Conservation (phyloP, 495 filamentous ascomycete genomes). For the Penicillium simplicissimum region DNA sequence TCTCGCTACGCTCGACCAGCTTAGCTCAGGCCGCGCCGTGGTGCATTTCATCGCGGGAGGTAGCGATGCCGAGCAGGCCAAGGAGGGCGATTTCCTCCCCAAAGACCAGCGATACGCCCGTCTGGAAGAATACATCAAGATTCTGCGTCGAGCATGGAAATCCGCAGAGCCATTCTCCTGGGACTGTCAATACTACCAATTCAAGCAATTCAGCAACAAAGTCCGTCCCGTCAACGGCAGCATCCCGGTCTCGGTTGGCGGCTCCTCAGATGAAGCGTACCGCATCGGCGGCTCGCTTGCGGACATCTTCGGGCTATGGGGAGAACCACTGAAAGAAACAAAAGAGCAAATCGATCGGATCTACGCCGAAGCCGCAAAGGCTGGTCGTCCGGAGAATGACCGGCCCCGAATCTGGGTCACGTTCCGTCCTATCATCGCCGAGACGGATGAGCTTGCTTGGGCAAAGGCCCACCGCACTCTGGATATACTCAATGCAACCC, state of each 20-base stretch:
- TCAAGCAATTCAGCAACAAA: slow-evolving; percentile 52
- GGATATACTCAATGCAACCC: slow-evolving; percentile 38
- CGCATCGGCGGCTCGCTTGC: slow-evolving; percentile 51
- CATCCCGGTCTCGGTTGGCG: slow-evolving; percentile 55
- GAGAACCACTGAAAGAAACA: slow-evolving; percentile 56
- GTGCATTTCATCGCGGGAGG: slow-evolving; percentile 59
- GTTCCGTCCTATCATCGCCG: slow-evolving; percentile 55
- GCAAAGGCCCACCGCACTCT: slow-evolving; percentile 51
- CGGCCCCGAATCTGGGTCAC: slow-evolving; percentile 57
- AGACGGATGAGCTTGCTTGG: slow-evolving; percentile 57
- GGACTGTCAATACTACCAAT: slow-evolving; percentile 51
- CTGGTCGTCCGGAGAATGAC: slow-evolving; percentile 38
- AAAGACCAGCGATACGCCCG: slow-evolving; percentile 54
- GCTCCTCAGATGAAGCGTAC: slow-evolving; percentile 54
- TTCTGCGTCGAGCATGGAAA: slow-evolving; percentile 52
- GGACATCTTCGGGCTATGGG: slow-evolving; percentile 59
- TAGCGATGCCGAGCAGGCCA: slow-evolving; percentile 53
- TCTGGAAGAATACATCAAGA: slow-evolving; percentile 55
- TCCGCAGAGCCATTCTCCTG: slow-evolving; percentile 55
- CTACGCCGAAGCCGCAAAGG: slow-evolving; percentile 49
- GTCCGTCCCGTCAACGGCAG: slow-evolving; percentile 49
- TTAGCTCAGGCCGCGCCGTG: slow-evolving; percentile 50
- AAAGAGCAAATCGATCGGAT: slow-evolving; percentile 56
- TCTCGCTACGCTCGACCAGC: slow-evolving; percentile 56
- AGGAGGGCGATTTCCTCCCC: slow-evolving; percentile 54